Conservation (phyloP, 2,329 filamentous ascomycete genomes). For the Penicillium sp. region DNA sequence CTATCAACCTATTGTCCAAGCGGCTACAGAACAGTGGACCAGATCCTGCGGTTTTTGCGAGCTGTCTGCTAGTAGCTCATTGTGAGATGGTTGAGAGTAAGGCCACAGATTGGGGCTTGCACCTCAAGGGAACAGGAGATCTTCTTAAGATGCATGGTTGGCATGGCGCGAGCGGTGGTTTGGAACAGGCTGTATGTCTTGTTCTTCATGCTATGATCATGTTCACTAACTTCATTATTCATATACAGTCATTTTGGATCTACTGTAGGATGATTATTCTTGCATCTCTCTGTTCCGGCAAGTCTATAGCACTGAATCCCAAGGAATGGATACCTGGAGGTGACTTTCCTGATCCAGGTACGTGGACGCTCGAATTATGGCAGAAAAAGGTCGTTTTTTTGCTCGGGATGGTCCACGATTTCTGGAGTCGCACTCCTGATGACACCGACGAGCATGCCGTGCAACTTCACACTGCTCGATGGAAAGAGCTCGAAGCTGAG, state of each 20-base stretch:
- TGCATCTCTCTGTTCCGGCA: background rate
- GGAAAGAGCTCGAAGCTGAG: background rate
- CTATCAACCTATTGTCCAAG: background rate
- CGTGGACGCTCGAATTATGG: background rate
- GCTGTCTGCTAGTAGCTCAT: background rate
- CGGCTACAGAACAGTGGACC: background rate
- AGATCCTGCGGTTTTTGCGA: background rate
- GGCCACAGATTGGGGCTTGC: background rate
- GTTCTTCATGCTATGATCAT: background rate
- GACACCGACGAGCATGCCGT: background rate
- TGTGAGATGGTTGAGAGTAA: background rate
- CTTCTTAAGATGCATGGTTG: background rate
- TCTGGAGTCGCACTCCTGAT: background rate
- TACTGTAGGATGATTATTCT: background rate
- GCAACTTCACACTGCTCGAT: background rate
- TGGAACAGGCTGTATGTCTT: background rate
- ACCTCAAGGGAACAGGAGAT: background rate
- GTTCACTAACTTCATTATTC: background rate
- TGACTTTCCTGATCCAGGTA: background rate
- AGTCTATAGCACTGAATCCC: background rate
- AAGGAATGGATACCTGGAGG: background rate
- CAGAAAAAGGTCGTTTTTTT: background rate
- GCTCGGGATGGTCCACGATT: background rate
- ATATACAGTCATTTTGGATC: background rate
- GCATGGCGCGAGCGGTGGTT: background rate